These are phyloP conservation scores for Nothophoma quercina DNA, from an alignment of 2,329 filamentous ascomycete species.

Conservation along the genomic window DNA sequence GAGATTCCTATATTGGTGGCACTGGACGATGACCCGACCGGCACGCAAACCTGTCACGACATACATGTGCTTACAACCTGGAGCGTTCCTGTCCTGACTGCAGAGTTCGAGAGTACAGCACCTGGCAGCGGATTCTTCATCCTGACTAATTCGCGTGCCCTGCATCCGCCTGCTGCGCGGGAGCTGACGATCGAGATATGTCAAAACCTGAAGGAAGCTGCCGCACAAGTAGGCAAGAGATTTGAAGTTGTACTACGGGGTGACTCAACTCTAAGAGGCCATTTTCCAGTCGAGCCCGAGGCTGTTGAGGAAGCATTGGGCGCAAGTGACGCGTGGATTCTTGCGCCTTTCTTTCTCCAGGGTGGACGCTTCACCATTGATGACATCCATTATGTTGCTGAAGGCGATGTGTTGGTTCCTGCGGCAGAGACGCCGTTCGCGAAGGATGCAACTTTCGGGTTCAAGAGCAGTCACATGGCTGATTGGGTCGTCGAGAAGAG, in stretches of 20 bases:
- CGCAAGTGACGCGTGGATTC: constrained; percentile 60
- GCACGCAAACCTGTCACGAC: constrained; percentile 68
- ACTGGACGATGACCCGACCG: constrained; percentile 65
- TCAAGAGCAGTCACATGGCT: constrained; percentile 60
- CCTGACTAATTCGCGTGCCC: constrained; percentile 65
- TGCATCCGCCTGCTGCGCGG: constrained; percentile 59
- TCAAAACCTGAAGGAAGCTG: constrained; percentile 57
- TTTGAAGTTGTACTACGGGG: constrained; percentile 66
- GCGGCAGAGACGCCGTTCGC: constrained; percentile 65
- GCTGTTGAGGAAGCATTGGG: constrained; percentile 61
- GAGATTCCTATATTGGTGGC: constrained; percentile 45
- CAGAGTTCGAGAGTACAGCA: constrained; percentile 53
- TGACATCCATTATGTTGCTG: constrained; percentile 66
- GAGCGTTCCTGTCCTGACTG: constrained; percentile 55
- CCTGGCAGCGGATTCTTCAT: constrained; percentile 63
- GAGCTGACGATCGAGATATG: constrained; percentile 61
- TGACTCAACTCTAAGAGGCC: constrained; percentile 65
- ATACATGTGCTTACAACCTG: constrained; percentile 64
- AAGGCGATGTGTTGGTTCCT: constrained; percentile 59
- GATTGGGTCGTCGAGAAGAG: constrained; percentile 65
- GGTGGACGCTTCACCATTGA: constrained; percentile 65
- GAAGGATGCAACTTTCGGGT: constrained; percentile 65
- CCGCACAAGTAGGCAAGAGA: constrained; percentile 45
- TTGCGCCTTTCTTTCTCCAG: constrained; percentile 67
- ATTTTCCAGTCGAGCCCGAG: constrained; percentile 65